Evolutionary conservation across 257 asterid genomes (phyloP), one percentile per base, ranked within the genome.

Genomic region (Nicotiana knightiana): DNA sequence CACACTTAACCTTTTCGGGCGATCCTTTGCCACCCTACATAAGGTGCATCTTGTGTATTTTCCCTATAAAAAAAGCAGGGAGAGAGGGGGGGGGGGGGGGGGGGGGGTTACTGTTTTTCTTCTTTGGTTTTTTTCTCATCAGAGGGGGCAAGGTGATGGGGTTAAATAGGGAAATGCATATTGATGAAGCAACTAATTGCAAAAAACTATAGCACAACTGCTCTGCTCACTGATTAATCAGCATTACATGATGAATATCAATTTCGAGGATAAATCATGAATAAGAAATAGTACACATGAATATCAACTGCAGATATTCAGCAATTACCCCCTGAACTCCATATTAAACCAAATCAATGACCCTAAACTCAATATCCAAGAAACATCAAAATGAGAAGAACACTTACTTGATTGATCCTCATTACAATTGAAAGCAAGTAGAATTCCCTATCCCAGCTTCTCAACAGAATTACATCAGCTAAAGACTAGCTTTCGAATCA

Each of bases 391-490:
- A 68, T 68, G 77, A 68, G 35, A 70, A 43, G 16, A 75, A 75
- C 63, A 75, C 63, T 51, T 3, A 7, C 46, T 73, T 75, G 63
- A 75, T 75, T 26, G 63, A 75, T 75, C 21, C 62, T 75, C 63
- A 51, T 26, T 6, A 26, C 59, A 73, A 26, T 26, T 51, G 63
- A 73, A 12, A 73, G 79, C 63, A 73, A 51, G 46, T 75, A 75
- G 43, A 51, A 75, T 75, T 75, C 46, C 79, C 46, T 26, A 75
- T 75, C 63, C 9, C 53, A 75, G 79, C 46, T 75, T 75, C 46
- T 75, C 63, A 73, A 51, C 24, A 73, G 79, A 73, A 73, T 48
- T 73, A 73, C 61, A 71, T 73, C 62, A 73, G 79, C 79, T 13
- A 73, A 48, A 73, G 63, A 51, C 63, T 48, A 73, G 62, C 43